Conservation (phyloP, 352 stramenopile species). For the Pythium rhizo-oryzae region DNA sequence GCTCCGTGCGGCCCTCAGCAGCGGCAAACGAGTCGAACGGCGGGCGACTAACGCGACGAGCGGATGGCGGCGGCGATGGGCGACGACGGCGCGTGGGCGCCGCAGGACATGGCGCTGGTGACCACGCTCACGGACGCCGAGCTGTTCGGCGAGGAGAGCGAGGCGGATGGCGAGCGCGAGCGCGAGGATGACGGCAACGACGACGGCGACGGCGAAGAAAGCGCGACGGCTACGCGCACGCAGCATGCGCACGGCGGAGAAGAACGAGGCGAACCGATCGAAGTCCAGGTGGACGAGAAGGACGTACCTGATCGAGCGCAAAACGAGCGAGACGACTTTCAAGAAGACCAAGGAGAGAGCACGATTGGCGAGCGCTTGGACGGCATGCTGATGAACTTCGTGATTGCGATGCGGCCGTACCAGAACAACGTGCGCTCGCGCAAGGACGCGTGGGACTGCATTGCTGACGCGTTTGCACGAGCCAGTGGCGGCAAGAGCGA, state of each 20-base stretch:
- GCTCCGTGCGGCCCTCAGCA: too few relatives aligned
- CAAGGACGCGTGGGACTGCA: not conserved
- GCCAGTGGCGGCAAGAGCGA: not conserved
- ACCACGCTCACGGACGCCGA: not conserved
- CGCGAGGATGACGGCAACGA: not conserved
- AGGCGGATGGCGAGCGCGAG: not conserved
- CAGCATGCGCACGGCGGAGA: too few relatives aligned
- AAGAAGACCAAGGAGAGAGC: too few relatives aligned
- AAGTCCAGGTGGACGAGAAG: too few relatives aligned
- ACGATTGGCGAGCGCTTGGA: not conserved
- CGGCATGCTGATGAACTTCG: not conserved
- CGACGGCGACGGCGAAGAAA: too few relatives aligned
- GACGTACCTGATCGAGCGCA: too few relatives aligned
- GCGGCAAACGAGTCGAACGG: too few relatives aligned
- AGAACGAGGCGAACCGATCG: too few relatives aligned
- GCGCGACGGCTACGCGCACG: too few relatives aligned
- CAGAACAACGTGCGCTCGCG: not conserved
- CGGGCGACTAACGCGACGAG: too few relatives aligned
- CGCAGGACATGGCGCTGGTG: not conserved
- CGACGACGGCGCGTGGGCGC: not conserved
- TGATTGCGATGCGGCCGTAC: not conserved
- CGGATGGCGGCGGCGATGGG: too few relatives aligned
- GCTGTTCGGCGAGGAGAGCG: not conserved
- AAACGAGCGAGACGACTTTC: too few relatives aligned
- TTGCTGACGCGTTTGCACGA: not conserved